These are phyloP conservation scores for Cyamopsis tetragonoloba DNA, from an alignment of 306 rosid genomes.

Conservation along the genomic window DNA sequence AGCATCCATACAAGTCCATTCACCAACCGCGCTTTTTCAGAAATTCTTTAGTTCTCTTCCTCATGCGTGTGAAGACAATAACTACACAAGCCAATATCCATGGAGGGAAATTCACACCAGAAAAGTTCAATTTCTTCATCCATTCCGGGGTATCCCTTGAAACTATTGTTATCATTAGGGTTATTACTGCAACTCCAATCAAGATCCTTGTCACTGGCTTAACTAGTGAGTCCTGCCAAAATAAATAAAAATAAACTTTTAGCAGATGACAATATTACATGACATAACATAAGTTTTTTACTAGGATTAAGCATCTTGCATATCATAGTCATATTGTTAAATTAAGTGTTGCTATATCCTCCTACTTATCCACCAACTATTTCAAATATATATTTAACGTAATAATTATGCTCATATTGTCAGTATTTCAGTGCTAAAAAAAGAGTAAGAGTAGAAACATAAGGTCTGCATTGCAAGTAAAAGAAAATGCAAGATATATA, in stretches of 20 bases:
- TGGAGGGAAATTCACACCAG: slow-evolving; percentile 68
- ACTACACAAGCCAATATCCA: slow-evolving; percentile 89
- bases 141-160: slow-evolving; percentile 58
- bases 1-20: background rate
- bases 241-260: slow-evolving; percentile 5
- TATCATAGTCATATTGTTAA: background rate
- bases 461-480: background rate
- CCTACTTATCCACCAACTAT: too few relatives aligned
- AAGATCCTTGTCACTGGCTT: slow-evolving; percentile 75
- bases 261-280: background rate
- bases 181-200: slow-evolving; percentile 59
- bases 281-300: background rate
- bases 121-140: slow-evolving; percentile 55
- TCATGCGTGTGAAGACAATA: slow-evolving; percentile 74
- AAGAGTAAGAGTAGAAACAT: background rate
- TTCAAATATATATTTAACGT: background rate
- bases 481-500: background rate
- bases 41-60: slow-evolving; percentile 75
- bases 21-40: slow-evolving; percentile 38
- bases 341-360: too few relatives aligned
- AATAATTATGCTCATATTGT: background rate
- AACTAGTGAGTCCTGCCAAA: slow-evolving; percentile 67
- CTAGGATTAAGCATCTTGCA: background rate
- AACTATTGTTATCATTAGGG: slow-evolving; percentile 55
- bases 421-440: background rate